phyloP scores from a whole-genome alignment of 2,329 filamentous ascomycete genomes.

The Uncinocarpus reesii region DNA sequence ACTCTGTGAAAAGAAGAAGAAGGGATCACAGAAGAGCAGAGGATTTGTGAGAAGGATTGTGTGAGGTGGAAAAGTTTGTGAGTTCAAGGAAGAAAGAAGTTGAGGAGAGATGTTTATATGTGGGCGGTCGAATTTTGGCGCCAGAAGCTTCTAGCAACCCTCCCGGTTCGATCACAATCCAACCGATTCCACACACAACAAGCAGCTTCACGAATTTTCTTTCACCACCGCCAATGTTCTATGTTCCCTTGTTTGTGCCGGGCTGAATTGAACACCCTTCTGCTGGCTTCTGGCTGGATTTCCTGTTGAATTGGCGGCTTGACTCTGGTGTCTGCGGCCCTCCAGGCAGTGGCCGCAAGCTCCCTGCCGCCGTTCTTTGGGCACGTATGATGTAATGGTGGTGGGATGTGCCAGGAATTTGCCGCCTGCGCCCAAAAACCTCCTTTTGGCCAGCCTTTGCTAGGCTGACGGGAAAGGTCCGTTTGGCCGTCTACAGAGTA shows the following conservation, averaged over 20 bases:
- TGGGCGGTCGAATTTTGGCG: constrained; percentile 31
- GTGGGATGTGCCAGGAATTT: constrained; percentile 2
- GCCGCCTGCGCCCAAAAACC: neutral
- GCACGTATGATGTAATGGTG: neutral
- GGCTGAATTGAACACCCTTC: neutral
- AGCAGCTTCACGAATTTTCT: constrained; percentile 8
- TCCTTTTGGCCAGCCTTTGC: too few species aligned
- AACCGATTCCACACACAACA: constrained; percentile 7
- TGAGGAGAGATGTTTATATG: constrained; percentile 29
- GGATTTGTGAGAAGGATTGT: too few species aligned
- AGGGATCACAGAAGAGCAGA: constrained; percentile 3
- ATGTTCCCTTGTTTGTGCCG: neutral
- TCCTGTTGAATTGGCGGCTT: too few species aligned
- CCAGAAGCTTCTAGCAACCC: constrained; percentile 35
- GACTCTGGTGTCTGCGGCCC: neutral
- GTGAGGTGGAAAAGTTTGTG: constrained; percentile 3
- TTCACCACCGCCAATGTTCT: neutral
- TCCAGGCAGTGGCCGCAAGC: neutral
- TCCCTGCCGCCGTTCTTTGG: neutral
- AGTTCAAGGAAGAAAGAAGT: too few species aligned
- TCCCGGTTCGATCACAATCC: constrained; percentile 27
- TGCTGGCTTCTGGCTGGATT: neutral
- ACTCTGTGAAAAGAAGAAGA: constrained; percentile 12
- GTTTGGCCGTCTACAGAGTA: neutral
- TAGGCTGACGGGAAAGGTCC: neutral